Conservation (phyloP, 352 stramenopile genomes). For the Discostella stelligera region DNA sequence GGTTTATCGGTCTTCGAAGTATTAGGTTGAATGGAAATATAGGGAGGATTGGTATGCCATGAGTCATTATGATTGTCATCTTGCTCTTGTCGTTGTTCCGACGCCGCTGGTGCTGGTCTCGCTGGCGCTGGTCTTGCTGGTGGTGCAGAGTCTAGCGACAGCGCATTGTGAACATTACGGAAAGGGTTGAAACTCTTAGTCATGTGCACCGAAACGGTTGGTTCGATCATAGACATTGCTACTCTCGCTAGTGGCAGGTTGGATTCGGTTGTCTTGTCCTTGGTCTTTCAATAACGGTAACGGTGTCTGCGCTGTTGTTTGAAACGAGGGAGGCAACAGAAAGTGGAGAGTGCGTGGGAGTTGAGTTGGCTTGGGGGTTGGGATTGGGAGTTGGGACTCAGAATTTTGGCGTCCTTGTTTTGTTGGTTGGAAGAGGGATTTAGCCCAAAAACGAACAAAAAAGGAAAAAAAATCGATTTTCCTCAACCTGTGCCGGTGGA, state of each 20-base stretch:
- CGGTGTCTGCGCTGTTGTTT: background rate
- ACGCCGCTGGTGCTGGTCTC: slow-evolving; percentile 2
- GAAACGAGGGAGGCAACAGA: background rate
- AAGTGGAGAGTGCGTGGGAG: background rate
- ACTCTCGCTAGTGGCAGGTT: background rate
- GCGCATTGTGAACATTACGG: slow-evolving; percentile 8
- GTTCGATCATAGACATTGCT: slow-evolving; percentile 15
- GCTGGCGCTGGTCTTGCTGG: slow-evolving; percentile 1
- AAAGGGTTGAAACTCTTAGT: slow-evolving; percentile 55
- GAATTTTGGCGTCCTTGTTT: background rate
- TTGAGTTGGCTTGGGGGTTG: no score
- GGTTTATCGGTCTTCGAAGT: background rate
- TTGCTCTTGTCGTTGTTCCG: background rate
- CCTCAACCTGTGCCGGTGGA: no score
- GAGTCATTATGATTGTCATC: slow-evolving; percentile 20
- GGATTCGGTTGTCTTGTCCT: background rate
- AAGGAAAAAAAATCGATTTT: no score
- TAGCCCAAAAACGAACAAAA: no score
- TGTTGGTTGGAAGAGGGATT: no score
- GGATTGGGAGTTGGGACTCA: no score
- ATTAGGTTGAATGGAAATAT: slow-evolving; percentile 1
- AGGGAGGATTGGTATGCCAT: slow-evolving; percentile 23
- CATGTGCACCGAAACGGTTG: slow-evolving; percentile 16
- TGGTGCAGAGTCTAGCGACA: background rate
- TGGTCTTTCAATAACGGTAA: background rate